These are phyloP conservation scores for Aquilaria yunnanensis DNA, from an alignment of 345 rosid species.

Conservation along the genomic window DNA sequence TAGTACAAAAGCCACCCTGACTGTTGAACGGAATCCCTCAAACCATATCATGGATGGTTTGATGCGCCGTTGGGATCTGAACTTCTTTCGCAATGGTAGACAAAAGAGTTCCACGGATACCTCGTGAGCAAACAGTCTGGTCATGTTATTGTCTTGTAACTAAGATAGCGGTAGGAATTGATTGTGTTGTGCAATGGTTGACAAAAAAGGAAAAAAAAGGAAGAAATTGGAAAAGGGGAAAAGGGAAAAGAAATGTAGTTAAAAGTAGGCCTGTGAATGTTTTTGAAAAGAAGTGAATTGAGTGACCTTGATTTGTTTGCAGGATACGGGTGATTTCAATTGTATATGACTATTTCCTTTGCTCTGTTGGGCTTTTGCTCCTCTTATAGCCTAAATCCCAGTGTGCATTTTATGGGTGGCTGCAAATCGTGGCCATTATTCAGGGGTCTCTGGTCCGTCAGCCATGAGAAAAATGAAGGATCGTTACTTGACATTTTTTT, in stretches of 20 bases:
- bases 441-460: no score
- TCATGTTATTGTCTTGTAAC: constrained; percentile 32
- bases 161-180: constrained; percentile 29
- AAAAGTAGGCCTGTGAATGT: constrained; percentile 15
- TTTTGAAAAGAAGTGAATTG: neutral
- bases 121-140: constrained; percentile 7
- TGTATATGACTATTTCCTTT: no score
- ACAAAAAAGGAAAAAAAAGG: constrained; percentile 11
- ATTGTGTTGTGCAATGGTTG: constrained; percentile 25
- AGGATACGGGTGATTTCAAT: no score
- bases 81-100: constrained; percentile 52
- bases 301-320: no score
- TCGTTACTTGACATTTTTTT: no score
- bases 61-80: constrained; percentile 83
- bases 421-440: no score
- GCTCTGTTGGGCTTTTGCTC: no score
- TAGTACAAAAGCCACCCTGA: constrained; percentile 72
- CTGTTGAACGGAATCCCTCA: constrained; percentile 58
- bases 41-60: constrained; percentile 72
- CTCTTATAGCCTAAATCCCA: no score
- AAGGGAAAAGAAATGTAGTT: neutral
- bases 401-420: no score
- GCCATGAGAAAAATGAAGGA: no score
- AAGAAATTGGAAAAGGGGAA: neutral
- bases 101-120: constrained; percentile 16